Evolutionary conservation across 805 yeast genomes (phyloP), one percentile per base, ranked within the genome.

Genomic region (Cyberlindnera petersonii): DNA sequence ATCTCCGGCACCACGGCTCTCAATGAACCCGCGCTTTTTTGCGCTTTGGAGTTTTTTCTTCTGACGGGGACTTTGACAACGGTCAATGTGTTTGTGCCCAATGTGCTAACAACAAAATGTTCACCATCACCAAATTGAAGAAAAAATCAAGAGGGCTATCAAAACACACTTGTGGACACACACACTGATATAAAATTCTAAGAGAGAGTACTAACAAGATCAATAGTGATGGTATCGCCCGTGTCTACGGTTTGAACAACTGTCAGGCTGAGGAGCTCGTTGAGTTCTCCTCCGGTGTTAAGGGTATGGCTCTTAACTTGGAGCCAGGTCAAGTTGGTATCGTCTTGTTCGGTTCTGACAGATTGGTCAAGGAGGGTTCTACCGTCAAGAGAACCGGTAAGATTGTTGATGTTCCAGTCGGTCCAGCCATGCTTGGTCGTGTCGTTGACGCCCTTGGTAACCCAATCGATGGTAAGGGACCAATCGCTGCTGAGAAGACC

Each of bases 271-370:
- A 93, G 78, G 99, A 93, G 77, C 81, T 93, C 71, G 97, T 93
- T 64, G 98, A 93, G 77, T 94, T 93, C 77, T 77, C 96, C 48
- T 87, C 98, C 47, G 98, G 99, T 79, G 98, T 91, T 62, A 87
- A 89, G 75, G 99, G 98, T 84, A 93, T 93, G 99, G 98, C 98
- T 65, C 81, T 93, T 68, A 93, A 93, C 82, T 86, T 93, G 82
- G 99, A 93, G 77, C 95, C 98, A 63, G 97, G 95, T 72, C 98
- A 93, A 75, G 99, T 93, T 69, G 99, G 99, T 87, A 82, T 93
- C 67, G 99, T 93, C 75, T 77, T 93, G 73, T 93, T 93, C 79
- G 99, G 98, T 77, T 89, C 98, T 55, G 99, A 93, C 73, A 82
- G 96, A 71, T 80, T 82, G 59, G 98, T 93, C 71, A 89, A 88